A percentile compares a stretch with the other conserved stretches of the same genome.
Conservation (phyloP, 2,329 filamentous ascomycete species). For the Xylariomycetidae sp. region DNA sequence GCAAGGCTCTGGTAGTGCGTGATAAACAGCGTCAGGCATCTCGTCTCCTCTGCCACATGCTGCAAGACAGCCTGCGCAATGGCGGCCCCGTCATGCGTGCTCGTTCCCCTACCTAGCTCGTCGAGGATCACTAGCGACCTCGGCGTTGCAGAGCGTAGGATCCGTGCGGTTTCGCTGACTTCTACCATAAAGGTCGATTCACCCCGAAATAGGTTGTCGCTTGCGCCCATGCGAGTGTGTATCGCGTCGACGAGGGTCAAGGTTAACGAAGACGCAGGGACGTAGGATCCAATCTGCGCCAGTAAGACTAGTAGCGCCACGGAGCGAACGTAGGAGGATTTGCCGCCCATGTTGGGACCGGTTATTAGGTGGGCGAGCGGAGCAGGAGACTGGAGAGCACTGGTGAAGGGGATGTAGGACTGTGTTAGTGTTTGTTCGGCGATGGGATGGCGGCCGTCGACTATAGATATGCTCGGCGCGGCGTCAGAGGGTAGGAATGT, state of each 20-base stretch:
- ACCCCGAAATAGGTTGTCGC: constrained; percentile 91
- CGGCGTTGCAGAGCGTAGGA: constrained; percentile 82
- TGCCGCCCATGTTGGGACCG: constrained; percentile 98
- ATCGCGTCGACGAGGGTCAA: constrained; percentile 87
- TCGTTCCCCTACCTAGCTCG: constrained; percentile 89
- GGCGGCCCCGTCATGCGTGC: constrained; percentile 91
- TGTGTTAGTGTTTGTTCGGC: constrained; percentile 85
- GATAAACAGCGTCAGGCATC: constrained; percentile 86
- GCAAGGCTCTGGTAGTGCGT: constrained; percentile 93
- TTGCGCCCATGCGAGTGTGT: constrained; percentile 91
- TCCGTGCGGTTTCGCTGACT: constrained; percentile 84
- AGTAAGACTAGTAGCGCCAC: constrained; percentile 90
- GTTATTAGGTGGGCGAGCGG: constrained; percentile 82
- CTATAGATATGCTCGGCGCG: constrained; percentile 64
- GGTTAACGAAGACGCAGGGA: constrained; percentile 69
- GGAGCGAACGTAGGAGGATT: constrained; percentile 94
- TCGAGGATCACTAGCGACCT: constrained; percentile 87
- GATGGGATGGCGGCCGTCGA: constrained; percentile 84
- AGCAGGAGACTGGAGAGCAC: constrained; percentile 60
- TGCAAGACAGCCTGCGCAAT: constrained; percentile 91
- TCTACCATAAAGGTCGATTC: constrained; percentile 99
- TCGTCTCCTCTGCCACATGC: constrained; percentile 69
- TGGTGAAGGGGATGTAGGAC: constrained; percentile 87
- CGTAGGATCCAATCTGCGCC: constrained; percentile 90
- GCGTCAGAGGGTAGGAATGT: constrained; percentile 57